Evolutionary conservation across 495 filamentous ascomycete species (phyloP).

Genomic region (Talaromyces nanjingensis): DNA sequence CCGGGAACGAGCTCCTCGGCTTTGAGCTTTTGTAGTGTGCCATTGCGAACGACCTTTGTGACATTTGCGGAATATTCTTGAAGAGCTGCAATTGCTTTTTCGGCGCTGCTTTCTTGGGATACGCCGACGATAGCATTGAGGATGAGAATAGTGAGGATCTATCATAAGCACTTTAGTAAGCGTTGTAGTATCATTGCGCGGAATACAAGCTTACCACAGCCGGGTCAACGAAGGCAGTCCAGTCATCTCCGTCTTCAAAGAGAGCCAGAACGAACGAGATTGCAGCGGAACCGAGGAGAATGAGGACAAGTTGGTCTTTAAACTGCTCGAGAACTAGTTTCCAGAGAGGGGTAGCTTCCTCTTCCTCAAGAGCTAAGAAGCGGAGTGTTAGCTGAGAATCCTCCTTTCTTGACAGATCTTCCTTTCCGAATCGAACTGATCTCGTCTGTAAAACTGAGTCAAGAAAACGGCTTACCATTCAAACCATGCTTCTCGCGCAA

Average conservation of each 20-base stretch:
- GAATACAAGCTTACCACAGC: constrained; percentile 60
- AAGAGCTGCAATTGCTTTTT: constrained; percentile 96
- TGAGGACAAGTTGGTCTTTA: constrained; percentile 97
- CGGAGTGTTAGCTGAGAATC: constrained; percentile 14
- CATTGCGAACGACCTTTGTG: constrained; percentile 83
- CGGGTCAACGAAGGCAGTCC: constrained; percentile 98
- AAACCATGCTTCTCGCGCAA: constrained; percentile 65
- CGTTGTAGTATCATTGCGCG: neutral
- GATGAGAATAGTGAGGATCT: constrained; percentile 96
- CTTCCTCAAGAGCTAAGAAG: constrained; percentile 78
- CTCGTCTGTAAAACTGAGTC: neutral
- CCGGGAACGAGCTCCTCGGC: constrained; percentile 96
- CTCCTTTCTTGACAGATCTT: neutral
- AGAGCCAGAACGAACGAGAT: constrained; percentile 91
- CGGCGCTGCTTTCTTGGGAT: constrained; percentile 95
- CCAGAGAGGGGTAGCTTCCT: constrained; percentile 96
- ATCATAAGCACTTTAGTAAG: neutral
- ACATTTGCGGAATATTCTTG: constrained; percentile 99
- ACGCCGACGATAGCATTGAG: constrained; percentile 97
- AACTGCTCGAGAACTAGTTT: constrained; percentile 96
- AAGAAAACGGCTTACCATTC: constrained; percentile 59
- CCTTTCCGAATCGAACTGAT: neutral
- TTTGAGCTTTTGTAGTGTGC: constrained; percentile 67
- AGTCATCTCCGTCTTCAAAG: constrained; percentile 86
- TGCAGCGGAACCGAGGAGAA: constrained; percentile 86